Percentiles rank a stretch among this genome's conserved stretches.
Conservation (phyloP, 495 filamentous ascomycete species). For the Elaphomyces granulatus region DNA sequence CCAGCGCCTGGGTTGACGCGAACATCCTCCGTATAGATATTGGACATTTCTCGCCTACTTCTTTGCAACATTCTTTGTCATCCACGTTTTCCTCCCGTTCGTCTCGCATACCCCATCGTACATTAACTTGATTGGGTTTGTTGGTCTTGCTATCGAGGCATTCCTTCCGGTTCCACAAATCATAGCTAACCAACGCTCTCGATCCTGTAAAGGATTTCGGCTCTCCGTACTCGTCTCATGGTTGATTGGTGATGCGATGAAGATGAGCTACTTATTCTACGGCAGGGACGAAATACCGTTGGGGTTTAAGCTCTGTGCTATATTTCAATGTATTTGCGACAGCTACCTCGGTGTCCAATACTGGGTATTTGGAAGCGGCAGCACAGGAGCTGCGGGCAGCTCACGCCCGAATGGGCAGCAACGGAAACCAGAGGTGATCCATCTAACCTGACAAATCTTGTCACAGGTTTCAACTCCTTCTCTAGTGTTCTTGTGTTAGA, state of each 20-base stretch:
- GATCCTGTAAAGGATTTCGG: slow-evolving; percentile 81
- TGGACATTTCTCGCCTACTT: slow-evolving; percentile 76
- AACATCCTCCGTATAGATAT: slow-evolving; percentile 41
- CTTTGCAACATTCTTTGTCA: slow-evolving; percentile 42
- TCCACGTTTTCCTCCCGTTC: slow-evolving; percentile 60
- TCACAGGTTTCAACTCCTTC: no score
- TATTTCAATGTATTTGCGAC: slow-evolving; percentile 86
- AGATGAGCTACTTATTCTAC: slow-evolving; percentile 86
- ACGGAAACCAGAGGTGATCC: no score
- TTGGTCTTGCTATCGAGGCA: slow-evolving; percentile 83
- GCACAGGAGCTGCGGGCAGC: slow-evolving; percentile 12
- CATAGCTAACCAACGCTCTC: slow-evolving; percentile 57
- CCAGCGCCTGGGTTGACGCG: no score
- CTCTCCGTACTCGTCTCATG: slow-evolving; percentile 74
- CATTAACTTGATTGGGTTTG: slow-evolving; percentile 56
- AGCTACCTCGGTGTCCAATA: slow-evolving; percentile 72
- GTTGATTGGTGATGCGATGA: slow-evolving; percentile 86
- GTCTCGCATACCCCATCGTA: slow-evolving; percentile 49
- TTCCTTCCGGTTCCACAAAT: slow-evolving; percentile 84
- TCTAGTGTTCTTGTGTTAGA: no score
- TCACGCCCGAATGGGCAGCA: no score
- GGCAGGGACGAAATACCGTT: slow-evolving; percentile 56
- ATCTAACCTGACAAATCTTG: no score
- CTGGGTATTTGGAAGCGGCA: slow-evolving; percentile 58
- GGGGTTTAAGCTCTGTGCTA: slow-evolving; percentile 83